These are phyloP conservation scores for Vaccinium macrocarpon DNA, from an alignment of 148 eudicot genomes.

Conservation along the genomic window DNA sequence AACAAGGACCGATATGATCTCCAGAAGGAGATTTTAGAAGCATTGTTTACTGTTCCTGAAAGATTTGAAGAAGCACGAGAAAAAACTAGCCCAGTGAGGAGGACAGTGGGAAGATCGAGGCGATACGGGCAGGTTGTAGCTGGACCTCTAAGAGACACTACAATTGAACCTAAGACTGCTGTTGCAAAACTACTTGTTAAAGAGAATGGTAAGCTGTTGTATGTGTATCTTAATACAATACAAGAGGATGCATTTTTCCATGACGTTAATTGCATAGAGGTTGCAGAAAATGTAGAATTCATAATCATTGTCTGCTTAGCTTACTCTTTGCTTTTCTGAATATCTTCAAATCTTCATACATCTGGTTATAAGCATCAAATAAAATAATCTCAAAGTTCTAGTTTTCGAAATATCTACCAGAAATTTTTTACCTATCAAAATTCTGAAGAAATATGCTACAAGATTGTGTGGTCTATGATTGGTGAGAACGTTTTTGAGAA, in stretches of 20 bases:
- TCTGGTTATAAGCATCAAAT: slow-evolving; percentile 4
- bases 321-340: slow-evolving; percentile 9
- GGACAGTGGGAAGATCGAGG: slow-evolving; percentile 27
- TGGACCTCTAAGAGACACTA: slow-evolving; percentile 39
- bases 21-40: slow-evolving; percentile 54
- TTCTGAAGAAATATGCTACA: neutral
- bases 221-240: neutral
- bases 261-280: neutral
- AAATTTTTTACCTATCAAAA: neutral
- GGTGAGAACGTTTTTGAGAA: neutral
- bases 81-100: slow-evolving; percentile 14
- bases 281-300: neutral
- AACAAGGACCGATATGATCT: slow-evolving; percentile 31
- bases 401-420: neutral
- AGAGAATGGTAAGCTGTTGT: slow-evolving; percentile 38
- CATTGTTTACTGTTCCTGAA: slow-evolving; percentile 55
- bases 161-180: slow-evolving; percentile 28
- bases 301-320: slow-evolving; percentile 1
- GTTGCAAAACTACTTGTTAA: slow-evolving; percentile 36
- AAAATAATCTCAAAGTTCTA: neutral
- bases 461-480: neutral
- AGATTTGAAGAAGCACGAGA: slow-evolving; percentile 42
- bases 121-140: slow-evolving; percentile 43
- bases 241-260: neutral
- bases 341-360: slow-evolving; percentile 2